A percentile compares a stretch with the other conserved stretches of the same genome.
Conservation (phyloP, 2,329 filamentous ascomycete genomes). For the Amphichorda felina region DNA sequence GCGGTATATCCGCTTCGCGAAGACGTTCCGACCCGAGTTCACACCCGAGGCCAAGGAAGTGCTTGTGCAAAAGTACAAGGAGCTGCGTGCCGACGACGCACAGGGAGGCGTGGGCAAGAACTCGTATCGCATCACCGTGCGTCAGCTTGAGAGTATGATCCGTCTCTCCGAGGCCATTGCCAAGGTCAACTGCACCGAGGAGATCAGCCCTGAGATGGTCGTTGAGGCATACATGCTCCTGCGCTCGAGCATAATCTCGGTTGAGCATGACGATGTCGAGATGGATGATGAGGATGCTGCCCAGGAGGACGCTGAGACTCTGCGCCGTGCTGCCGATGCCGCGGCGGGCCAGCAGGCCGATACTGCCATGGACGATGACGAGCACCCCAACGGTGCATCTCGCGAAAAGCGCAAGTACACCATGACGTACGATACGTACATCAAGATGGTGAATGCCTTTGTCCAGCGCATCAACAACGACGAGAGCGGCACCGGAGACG, state of each 20-base stretch:
- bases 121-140: constrained; percentile 93
- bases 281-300: constrained; percentile 60
- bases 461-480: constrained; percentile 77
- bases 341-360: constrained; percentile 35
- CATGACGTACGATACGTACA: constrained; percentile 92
- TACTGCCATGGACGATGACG: constrained; percentile 25
- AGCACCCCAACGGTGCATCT: constrained; percentile 16
- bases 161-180: constrained; percentile 95
- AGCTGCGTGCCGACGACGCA: constrained; percentile 83
- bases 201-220: constrained; percentile 76
- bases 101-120: constrained; percentile 91
- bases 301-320: constrained; percentile 31
- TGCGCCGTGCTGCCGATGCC: constrained; percentile 28
- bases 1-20: constrained; percentile 91
- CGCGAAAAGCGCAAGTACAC: constrained; percentile 55
- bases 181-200: constrained; percentile 91
- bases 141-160: constrained; percentile 92
- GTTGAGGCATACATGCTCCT: constrained; percentile 86
- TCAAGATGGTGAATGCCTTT: constrained; percentile 76
- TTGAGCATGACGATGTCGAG: constrained; percentile 95
- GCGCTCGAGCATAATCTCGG: constrained; percentile 89
- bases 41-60: constrained; percentile 74
- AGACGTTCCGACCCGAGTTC: constrained; percentile 89
- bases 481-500: constrained; percentile 64
- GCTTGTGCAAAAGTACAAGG: constrained; percentile 89